These are phyloP conservation scores for Orbilia blumenaviensis DNA, from an alignment of 2,329 filamentous ascomycete genomes.

Conservation along the genomic window DNA sequence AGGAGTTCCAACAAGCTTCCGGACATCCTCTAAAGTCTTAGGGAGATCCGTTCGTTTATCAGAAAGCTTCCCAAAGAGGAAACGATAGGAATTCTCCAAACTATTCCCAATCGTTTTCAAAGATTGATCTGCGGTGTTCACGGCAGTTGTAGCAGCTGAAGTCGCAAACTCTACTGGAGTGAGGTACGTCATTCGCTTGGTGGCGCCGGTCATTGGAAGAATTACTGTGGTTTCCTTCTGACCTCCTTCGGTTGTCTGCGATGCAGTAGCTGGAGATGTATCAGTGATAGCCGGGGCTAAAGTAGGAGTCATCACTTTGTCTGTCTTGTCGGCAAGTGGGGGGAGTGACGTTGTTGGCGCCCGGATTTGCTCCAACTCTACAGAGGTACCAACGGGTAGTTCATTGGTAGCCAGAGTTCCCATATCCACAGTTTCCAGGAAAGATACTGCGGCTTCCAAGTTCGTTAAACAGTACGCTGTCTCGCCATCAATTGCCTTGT, in stretches of 20 bases:
- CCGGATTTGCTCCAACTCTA: background rate
- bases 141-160: slow-evolving; percentile 54
- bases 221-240: background rate
- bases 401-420: slow-evolving; percentile 71
- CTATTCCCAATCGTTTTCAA: slow-evolving; percentile 91
- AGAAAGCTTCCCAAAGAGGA: slow-evolving; percentile 81
- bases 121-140: slow-evolving; percentile 88
- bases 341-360: background rate
- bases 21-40: slow-evolving; percentile 90
- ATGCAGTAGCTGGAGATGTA: slow-evolving; percentile 14
- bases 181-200: slow-evolving; percentile 53
- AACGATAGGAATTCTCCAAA: slow-evolving; percentile 90
- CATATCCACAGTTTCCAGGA: slow-evolving; percentile 93
- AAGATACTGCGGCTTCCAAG: slow-evolving; percentile 91
- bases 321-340: background rate
- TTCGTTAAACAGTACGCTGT: slow-evolving; percentile 96
- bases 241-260: background rate
- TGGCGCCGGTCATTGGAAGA: background rate
- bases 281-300: background rate
- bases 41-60: slow-evolving; percentile 75
- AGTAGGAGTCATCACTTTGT: background rate
- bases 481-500: slow-evolving; percentile 78
- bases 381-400: background rate
- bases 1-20: slow-evolving; percentile 82
- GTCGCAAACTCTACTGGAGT: slow-evolving; percentile 57